Conservation (phyloP, 106 monocot species). For the Apostasia ramifera region DNA sequence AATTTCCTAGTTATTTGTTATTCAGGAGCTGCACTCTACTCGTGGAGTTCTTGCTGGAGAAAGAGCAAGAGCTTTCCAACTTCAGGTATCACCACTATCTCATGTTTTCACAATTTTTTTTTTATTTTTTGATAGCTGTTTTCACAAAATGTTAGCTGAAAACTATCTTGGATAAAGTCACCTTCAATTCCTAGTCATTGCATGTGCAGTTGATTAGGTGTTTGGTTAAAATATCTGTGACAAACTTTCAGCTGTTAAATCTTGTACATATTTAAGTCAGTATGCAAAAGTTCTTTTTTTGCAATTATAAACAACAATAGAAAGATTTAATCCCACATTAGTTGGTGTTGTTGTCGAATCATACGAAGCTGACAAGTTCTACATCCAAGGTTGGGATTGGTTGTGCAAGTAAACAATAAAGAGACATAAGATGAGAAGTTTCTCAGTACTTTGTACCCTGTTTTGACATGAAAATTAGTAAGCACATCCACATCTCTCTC, state of each 20-base stretch:
- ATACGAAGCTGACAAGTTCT: no score
- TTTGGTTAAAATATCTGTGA: neutral
- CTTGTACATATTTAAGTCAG: neutral
- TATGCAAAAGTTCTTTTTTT: no score
- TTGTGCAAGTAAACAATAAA: no score
- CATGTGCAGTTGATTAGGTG: neutral
- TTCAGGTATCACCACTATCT: slow-evolving; percentile 48
- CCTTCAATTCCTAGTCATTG: neutral
- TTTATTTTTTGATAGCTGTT: neutral
- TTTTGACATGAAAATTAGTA: no score
- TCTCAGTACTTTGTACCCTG: no score
- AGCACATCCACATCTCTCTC: no score
- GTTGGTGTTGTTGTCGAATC: no score
- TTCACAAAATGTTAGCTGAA: neutral
- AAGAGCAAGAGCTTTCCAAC: slow-evolving; percentile 85
- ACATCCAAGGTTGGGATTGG: no score
- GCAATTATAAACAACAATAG: no score
- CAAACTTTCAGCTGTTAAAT: neutral
- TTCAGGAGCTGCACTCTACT: slow-evolving; percentile 87
- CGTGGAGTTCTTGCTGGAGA: slow-evolving; percentile 91
- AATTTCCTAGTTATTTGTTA: neutral
- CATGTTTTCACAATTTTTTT: neutral
- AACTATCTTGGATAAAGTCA: neutral
- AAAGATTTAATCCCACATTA: no score
- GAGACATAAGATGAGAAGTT: no score